A percentile compares a stretch with the other conserved stretches of the same genome.
Evolutionary conservation across 371 early-diverging fungal species (phyloP).

Genomic region (Syncephalastrum racemosum): DNA sequence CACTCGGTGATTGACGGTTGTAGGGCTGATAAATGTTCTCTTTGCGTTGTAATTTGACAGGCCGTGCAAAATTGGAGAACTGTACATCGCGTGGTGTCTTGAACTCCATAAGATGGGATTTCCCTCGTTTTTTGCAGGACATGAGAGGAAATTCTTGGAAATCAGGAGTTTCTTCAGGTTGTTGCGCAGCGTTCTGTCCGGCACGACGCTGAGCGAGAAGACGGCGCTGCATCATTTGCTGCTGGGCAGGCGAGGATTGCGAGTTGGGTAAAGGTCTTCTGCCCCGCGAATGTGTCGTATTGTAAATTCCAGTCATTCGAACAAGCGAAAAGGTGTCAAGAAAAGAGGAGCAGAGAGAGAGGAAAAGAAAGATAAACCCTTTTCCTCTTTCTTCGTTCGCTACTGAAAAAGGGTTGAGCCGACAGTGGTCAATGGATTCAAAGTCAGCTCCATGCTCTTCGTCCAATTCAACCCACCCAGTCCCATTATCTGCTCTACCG

Average conservation of each 20-base stretch:
- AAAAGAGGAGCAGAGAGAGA: neutral
- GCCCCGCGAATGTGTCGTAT: conserved; percentile 17
- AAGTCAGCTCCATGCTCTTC: too few relatives aligned
- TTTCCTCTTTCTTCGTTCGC: too few relatives aligned
- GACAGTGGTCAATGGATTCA: too few relatives aligned
- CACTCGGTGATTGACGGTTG: conserved; percentile 21
- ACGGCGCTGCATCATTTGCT: conserved; percentile 6
- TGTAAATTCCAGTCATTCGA: conserved; percentile 13
- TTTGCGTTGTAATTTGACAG: conserved; percentile 71
- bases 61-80: conserved; percentile 56
- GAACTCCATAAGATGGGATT: conserved; percentile 69
- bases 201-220: neutral
- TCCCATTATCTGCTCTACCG: too few relatives aligned
- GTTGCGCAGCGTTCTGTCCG: neutral
- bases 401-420: too few relatives aligned
- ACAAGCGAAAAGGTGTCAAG: neutral
- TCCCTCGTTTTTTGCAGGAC: conserved; percentile 13
- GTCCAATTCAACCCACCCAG: too few relatives aligned
- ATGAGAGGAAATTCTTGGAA: conserved; percentile 12
- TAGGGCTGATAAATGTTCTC: conserved; percentile 40
- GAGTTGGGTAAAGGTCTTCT: conserved; percentile 2
- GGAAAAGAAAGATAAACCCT: neutral
- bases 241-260: neutral
- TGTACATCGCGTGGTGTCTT: conserved; percentile 54
- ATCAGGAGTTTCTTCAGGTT: conserved; percentile 7